phyloP scores from a whole-genome alignment of 306 rosid species.

The Medicago arabica region DNA sequence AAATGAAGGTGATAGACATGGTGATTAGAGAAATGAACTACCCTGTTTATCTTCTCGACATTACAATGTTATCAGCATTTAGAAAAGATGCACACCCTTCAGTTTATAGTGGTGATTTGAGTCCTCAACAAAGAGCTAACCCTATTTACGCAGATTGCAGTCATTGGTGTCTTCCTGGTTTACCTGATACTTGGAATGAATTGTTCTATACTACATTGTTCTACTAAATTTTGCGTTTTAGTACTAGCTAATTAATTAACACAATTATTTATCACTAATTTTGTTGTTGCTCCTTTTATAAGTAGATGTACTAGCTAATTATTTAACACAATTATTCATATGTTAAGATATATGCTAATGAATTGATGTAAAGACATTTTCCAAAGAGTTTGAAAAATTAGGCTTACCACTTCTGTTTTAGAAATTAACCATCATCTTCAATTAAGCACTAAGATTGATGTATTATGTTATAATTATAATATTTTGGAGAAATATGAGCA shows the following conservation, averaged over 20 bases:
- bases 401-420: not conserved
- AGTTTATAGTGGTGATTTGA: conserved; percentile 84
- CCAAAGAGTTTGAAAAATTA: not conserved
- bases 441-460: too few relatives aligned
- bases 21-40: conserved; percentile 72
- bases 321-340: not conserved
- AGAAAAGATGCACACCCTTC: conserved; percentile 95
- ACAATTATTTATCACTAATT: conserved; percentile 14
- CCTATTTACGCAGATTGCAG: conserved; percentile 85
- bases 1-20: conserved; percentile 75
- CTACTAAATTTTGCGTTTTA: conserved; percentile 45
- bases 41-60: conserved; percentile 75
- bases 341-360: conserved; percentile 48
- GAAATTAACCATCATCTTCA: too few relatives aligned
- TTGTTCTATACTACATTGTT: conserved; percentile 71
- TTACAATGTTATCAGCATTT: conserved; percentile 75
- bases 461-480: too few relatives aligned
- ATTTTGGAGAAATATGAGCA: not conserved
- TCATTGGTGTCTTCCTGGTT: conserved; percentile 98
- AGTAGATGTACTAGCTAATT: conserved; percentile 16
- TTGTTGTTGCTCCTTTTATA: not conserved
- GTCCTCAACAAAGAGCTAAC: conserved; percentile 73
- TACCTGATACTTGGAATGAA: conserved; percentile 95
- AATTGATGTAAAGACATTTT: conserved; percentile 24
- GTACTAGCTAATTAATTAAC: conserved; percentile 28